Evolutionary conservation across 2,329 filamentous ascomycete species (phyloP), one percentile per base, ranked within the genome.

Genomic region (Microcyclosporella mali): DNA sequence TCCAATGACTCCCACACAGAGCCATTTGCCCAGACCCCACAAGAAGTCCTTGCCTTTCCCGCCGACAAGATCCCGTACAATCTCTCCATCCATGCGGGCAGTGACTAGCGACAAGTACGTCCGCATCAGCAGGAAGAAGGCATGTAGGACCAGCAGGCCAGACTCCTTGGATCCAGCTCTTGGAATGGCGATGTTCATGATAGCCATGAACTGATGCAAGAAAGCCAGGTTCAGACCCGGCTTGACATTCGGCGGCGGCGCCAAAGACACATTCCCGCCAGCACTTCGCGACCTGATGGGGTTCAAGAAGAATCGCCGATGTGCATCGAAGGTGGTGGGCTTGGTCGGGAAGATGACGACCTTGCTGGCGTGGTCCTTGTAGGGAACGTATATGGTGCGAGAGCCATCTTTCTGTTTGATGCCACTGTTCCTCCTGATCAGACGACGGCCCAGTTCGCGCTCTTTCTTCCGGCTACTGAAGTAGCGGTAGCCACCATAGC

Each of bases 181-280:
- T 4, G 92, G 92, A 49, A 98, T 85, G 88, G 97, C 94, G 61
- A 98, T 97, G 67, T 88, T 95, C 70, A 97, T 80, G 41, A 98
- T 70, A 60, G 90, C 95, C 39, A 97, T 74, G 57, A 98, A 97
- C 66, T 98, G 92, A 64, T 98, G 92, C 40, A 98, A 67, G 59
- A 98, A 98, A 9, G 92, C 92, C 45, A 98, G 74, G 61, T 98
- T 98, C 30, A 98, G 70, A 0, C 92, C 92, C 0, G 92, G 88
- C 64, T 95, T 97, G 2, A 89, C 90, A 63, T 94, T 86, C 8
- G 86, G 78, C 12, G 92, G 92, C 4, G 94, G 87, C 27, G 53
- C 58, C n/a, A 54, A 33, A 9, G 50, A 50, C 25, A 53, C 49
- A 28, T 51, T 45, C 36, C 92, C 74, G 1, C 88, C 84, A 10